phyloP scores from a whole-genome alignment of 495 filamentous ascomycete genomes.

The Penicillium bialowiezense region DNA sequence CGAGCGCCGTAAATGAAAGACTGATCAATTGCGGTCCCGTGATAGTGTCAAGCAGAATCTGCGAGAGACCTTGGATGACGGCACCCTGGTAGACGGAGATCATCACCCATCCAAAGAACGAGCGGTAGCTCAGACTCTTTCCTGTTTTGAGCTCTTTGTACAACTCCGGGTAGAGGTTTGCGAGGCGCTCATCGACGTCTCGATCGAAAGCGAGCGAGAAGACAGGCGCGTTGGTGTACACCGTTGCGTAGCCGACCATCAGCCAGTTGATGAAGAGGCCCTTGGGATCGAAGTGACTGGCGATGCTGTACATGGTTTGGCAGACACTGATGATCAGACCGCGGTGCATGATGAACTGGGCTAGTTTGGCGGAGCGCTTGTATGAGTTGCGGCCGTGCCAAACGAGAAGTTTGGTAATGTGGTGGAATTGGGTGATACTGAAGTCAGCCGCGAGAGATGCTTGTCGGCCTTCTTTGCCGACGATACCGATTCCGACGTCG shows the following conservation, averaged over 20 bases:
- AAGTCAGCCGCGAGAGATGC: slow-evolving; percentile 95
- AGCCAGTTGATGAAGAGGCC: slow-evolving; percentile 97
- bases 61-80: slow-evolving; percentile 88
- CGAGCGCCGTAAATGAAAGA: slow-evolving; percentile 86
- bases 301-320: slow-evolving; percentile 96
- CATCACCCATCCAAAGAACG: slow-evolving; percentile 96
- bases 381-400: slow-evolving; percentile 98
- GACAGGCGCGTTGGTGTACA: slow-evolving; percentile 93
- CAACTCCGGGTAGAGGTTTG: slow-evolving; percentile 93
- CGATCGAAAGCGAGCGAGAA: slow-evolving; percentile 94
- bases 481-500: slow-evolving; percentile 96
- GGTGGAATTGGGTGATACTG: slow-evolving; percentile 89
- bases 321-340: slow-evolving; percentile 92
- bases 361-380: slow-evolving; percentile 91
- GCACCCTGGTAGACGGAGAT: slow-evolving; percentile 93
- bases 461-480: slow-evolving; percentile 95
- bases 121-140: slow-evolving; percentile 80
- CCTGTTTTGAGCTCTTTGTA: slow-evolving; percentile 93
- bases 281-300: slow-evolving; percentile 84
- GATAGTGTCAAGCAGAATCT: slow-evolving; percentile 76
- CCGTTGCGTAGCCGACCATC: slow-evolving; percentile 91
- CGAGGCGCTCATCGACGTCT: slow-evolving; percentile 89
- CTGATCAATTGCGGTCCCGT: slow-evolving; percentile 73
- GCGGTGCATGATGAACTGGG: slow-evolving; percentile 97
- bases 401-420: slow-evolving; percentile 93